Percentiles rank a stretch among this genome's conserved stretches.
Conservation (phyloP, 495 filamentous ascomycete species). For the Xylaria sp. region DNA sequence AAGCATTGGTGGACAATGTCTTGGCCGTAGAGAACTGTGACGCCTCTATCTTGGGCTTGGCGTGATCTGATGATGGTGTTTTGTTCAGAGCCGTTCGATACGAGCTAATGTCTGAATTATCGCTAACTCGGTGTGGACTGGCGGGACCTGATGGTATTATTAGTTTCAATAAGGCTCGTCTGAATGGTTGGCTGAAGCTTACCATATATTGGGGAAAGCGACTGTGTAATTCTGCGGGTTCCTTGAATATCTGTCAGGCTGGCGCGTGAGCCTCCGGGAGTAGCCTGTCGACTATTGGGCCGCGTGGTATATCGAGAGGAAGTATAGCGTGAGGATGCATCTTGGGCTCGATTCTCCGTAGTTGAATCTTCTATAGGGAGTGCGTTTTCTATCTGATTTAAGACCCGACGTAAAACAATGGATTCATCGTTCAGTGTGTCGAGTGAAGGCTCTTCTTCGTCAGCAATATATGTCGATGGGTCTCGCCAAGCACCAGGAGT, state of each 20-base stretch:
- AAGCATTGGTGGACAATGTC: conserved; percentile 28
- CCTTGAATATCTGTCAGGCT: conserved; percentile 31
- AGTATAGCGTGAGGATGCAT: conserved; percentile 34
- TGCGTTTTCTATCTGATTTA: conserved; percentile 4
- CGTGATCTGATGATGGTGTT: conserved; percentile 28
- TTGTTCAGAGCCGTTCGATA: conserved; percentile 39
- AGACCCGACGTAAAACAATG: not conserved
- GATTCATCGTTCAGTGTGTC: conserved; percentile 8
- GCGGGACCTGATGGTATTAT: conserved; percentile 29
- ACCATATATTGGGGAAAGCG: conserved; percentile 32
- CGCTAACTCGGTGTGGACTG: conserved; percentile 35
- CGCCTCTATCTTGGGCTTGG: conserved; percentile 15
- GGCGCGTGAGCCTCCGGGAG: conserved; percentile 29
- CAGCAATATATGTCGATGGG: not conserved
- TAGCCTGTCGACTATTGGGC: conserved; percentile 32
- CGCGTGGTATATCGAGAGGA: conserved; percentile 38
- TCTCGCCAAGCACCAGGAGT: not conserved
- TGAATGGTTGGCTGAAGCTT: not conserved
- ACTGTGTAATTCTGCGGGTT: conserved; percentile 26
- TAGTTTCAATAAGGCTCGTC: conserved; percentile 8
- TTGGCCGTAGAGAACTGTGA: conserved; percentile 19
- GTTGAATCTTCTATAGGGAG: not conserved
- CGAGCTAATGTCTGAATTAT: conserved; percentile 40
- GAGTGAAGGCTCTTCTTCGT: not conserved
- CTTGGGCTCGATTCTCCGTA: conserved; percentile 23